A percentile compares a stretch with the other conserved stretches of the same genome.
phyloP scores from a whole-genome alignment of 2,329 filamentous ascomycete genomes.

The Fonsecaea multimorphosa region DNA sequence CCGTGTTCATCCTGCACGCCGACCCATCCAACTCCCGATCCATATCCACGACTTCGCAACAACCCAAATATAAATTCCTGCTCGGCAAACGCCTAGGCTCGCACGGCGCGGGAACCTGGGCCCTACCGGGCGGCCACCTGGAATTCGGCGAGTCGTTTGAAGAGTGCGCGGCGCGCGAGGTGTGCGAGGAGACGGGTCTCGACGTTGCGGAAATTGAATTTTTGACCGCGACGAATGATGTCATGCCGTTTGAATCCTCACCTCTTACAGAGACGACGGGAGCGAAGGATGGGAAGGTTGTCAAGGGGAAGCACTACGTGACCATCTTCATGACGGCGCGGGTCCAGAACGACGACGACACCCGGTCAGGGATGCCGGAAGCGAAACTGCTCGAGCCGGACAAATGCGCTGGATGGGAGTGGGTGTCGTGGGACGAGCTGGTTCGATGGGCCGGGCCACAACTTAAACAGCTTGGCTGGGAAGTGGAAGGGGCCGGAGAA shows the following conservation, averaged over 20 bases:
- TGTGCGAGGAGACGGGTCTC: constrained; percentile 73
- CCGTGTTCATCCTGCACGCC: constrained; percentile 53
- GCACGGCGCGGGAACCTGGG: constrained; percentile 64
- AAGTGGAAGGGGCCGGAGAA: too few species aligned
- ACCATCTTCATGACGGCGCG: constrained; percentile 70
- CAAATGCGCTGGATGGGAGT: constrained; percentile 63
- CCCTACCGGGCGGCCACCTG: constrained; percentile 76
- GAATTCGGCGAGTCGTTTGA: constrained; percentile 70
- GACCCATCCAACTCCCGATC: not conserved
- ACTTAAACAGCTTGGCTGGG: not conserved
- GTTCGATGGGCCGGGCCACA: constrained; percentile 44
- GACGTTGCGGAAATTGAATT: constrained; percentile 60
- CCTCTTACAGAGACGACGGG: not conserved
- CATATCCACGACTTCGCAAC: too few species aligned
- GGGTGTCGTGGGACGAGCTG: constrained; percentile 59
- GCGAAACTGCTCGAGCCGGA: constrained; percentile 52
- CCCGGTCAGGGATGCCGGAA: constrained; percentile 51
- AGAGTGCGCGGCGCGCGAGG: constrained; percentile 69
- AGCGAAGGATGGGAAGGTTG: constrained; percentile 28
- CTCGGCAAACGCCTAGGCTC: constrained; percentile 56
- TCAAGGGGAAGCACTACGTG: constrained; percentile 72
- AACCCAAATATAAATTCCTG: constrained; percentile 46
- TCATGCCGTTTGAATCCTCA: constrained; percentile 56
- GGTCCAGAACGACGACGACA: constrained; percentile 42
- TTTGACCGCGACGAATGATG: constrained; percentile 69